phyloP scores from a whole-genome alignment of 73 alveolate genomes.

The Breviolum minutum region DNA sequence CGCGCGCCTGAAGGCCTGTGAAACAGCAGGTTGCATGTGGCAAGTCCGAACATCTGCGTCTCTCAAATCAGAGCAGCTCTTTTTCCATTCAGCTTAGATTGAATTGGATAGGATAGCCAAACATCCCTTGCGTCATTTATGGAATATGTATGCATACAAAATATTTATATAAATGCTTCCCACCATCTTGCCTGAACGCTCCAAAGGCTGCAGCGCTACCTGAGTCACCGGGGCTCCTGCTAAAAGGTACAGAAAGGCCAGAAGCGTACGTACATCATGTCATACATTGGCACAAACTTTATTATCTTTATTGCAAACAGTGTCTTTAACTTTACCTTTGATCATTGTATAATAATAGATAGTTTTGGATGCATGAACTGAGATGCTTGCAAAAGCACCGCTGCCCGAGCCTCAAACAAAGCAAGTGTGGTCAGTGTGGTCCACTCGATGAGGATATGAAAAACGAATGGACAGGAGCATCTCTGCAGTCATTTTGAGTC shows the following conservation, averaged over 20 bases:
- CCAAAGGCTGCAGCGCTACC: conserved; percentile 86
- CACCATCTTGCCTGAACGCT: conserved; percentile 43
- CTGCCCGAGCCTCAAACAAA: conserved; percentile 44
- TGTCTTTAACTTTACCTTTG: too few relatives aligned
- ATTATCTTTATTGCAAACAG: too few relatives aligned
- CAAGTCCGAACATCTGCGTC: background rate
- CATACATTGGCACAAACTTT: too few relatives aligned
- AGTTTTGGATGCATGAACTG: background rate
- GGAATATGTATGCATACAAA: too few relatives aligned
- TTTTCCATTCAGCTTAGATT: too few relatives aligned
- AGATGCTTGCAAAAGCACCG: conserved; percentile 20
- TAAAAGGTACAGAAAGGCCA: too few relatives aligned
- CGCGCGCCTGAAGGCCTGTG: conserved; percentile 67
- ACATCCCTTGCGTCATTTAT: too few relatives aligned
- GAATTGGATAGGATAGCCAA: too few relatives aligned
- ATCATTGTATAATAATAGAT: too few relatives aligned
- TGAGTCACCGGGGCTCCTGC: background rate
- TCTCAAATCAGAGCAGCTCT: background rate
- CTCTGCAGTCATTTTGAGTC: background rate
- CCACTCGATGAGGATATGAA: background rate
- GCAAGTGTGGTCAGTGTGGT: background rate
- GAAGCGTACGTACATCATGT: too few relatives aligned
- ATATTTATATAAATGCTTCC: too few relatives aligned
- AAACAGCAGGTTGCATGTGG: background rate
- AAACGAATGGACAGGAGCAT: background rate